phyloP scores from a whole-genome alignment of 495 filamentous ascomycete species.

The Neurospora sp. region DNA sequence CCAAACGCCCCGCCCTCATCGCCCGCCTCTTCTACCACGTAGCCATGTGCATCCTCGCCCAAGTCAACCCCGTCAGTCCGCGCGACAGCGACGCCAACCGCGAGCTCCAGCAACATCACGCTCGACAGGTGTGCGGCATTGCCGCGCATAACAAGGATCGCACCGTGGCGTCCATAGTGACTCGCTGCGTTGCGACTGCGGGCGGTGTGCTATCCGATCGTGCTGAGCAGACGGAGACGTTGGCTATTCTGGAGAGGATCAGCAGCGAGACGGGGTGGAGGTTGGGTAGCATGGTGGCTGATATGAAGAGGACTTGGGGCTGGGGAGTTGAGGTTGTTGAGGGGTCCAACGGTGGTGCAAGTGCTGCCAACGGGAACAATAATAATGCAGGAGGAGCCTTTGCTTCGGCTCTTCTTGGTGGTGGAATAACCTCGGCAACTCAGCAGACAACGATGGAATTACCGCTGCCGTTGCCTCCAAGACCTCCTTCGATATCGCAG shows the following conservation, averaged over 20 bases:
- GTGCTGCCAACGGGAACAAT: not conserved
- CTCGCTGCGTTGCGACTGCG: slow-evolving; percentile 69
- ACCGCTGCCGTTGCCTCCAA: not conserved
- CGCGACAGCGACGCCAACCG: slow-evolving; percentile 54
- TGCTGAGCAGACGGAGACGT: slow-evolving; percentile 70
- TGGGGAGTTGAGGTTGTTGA: slow-evolving; percentile 38
- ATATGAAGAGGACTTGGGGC: slow-evolving; percentile 63
- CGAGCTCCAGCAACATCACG: slow-evolving; percentile 56
- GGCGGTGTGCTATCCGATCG: slow-evolving; percentile 59
- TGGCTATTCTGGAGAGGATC: slow-evolving; percentile 67
- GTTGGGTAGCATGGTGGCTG: slow-evolving; percentile 53
- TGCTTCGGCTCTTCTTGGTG: slow-evolving; percentile 2
- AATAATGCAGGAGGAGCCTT: not conserved
- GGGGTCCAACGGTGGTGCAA: not conserved
- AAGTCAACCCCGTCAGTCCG: slow-evolving; percentile 56
- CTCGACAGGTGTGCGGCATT: slow-evolving; percentile 79
- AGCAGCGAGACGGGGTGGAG: slow-evolving; percentile 71
- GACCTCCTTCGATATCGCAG: not conserved
- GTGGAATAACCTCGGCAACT: not conserved
- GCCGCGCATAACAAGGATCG: slow-evolving; percentile 72
- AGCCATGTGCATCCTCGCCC: slow-evolving; percentile 66
- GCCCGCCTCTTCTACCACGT: slow-evolving; percentile 90
- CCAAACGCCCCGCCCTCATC: slow-evolving; percentile 70
- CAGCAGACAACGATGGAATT: not conserved
- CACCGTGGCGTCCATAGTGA: slow-evolving; percentile 64